Evolutionary conservation across 495 filamentous ascomycete genomes (phyloP), one percentile per base, ranked within the genome.

Genomic region (Annulohypoxylon stygium): DNA sequence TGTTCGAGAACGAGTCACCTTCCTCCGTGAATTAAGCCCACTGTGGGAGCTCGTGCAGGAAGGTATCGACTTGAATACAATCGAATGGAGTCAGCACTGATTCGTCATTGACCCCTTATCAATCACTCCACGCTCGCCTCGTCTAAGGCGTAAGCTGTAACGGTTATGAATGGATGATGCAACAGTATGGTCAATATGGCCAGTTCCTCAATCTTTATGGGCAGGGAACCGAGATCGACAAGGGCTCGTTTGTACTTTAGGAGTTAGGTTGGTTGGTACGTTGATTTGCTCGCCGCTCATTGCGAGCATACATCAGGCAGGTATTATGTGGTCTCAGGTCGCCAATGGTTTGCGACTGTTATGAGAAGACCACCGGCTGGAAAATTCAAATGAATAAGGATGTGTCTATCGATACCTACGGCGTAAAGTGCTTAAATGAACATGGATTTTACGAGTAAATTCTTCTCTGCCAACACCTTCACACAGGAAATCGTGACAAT

Each of bases 11-110:
- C 88, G 96, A 48, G 96, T 99, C 39, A 89, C 88, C 14, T 97
- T 98, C 85, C 86, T 99, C 76, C 88, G 96, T 74, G 96, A 99
- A 85, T 86, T 99, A 78, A 97, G 94, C 80, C 96, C 96, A 60
- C 82, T 99, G 72, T 99, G 96, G 96, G 96, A 99, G 83, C 81
- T 99, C 68, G 96, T 99, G 11, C 97, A 99, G 82, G 97, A 98
- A 81, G 96, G 96, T 2, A 87, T 98, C 72, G 96, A 96, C 72
- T 82, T 99, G 78, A 94, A 95, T 81, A 97, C 93, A 60, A 99
- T 99, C 78, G 90, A 99, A 83, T 99, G 96, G 96, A 96, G 91
- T 74, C 93, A 97, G 83, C 97, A 97, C 80, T 97, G 75, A 86
- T 65, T 37, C 30, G 14, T 41, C 10, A 37, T 10, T 0, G 3